Conservation (phyloP, 2,329 filamentous ascomycete genomes). For the Oidium heveae region DNA sequence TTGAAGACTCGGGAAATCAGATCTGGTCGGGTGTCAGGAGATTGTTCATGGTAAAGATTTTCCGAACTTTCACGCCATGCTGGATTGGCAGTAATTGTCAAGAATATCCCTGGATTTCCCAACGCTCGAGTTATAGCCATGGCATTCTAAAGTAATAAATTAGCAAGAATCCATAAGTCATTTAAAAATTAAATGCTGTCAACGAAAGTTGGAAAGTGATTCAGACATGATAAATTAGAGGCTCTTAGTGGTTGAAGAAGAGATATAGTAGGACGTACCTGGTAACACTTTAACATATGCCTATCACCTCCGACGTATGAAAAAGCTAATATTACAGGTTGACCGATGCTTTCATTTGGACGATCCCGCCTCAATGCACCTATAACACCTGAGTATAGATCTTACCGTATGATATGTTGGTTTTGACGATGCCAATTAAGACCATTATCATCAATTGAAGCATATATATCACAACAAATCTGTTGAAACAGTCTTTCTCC, state of each 20-base stretch:
- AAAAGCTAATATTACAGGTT: not conserved
- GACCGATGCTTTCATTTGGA: not conserved
- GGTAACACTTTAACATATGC: not conserved
- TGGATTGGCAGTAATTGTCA: not conserved
- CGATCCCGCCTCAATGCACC: not conserved
- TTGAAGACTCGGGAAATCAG: not conserved
- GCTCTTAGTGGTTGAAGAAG: not conserved
- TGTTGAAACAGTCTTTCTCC: not conserved
- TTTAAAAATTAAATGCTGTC: no score
- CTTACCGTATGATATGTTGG: not conserved
- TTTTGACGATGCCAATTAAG: not conserved
- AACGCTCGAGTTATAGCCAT: not conserved
- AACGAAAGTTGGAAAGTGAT: not conserved
- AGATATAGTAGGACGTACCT: not conserved
- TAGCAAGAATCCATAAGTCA: not conserved
- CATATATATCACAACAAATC: not conserved
- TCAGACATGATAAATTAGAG: not conserved
- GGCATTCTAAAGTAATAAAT: not conserved
- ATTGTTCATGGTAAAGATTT: not conserved
- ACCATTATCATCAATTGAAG: not conserved
- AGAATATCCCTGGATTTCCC: not conserved
- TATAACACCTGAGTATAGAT: not conserved
- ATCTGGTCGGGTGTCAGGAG: not conserved
- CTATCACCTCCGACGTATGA: not conserved
- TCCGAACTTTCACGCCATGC: not conserved